A percentile compares a stretch with the other conserved stretches of the same genome.
These are phyloP conservation scores for Metarhizium album DNA, from an alignment of 2,329 filamentous ascomycete genomes.

Conservation along the genomic window DNA sequence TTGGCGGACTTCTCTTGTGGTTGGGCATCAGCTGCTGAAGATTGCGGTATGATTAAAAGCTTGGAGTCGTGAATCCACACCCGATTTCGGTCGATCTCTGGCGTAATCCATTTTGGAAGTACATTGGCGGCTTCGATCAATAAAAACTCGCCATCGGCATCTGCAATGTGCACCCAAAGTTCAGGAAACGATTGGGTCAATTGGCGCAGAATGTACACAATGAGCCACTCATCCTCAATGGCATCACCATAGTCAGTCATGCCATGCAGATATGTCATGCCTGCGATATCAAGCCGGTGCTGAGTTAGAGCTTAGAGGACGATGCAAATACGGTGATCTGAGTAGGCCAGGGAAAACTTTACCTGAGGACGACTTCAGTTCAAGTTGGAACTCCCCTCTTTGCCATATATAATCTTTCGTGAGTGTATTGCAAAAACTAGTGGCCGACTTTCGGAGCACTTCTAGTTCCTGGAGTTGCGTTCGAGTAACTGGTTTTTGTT, in stretches of 20 bases:
- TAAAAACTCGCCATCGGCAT: constrained; percentile 90
- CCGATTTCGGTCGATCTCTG: constrained; percentile 77
- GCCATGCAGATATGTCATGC: constrained; percentile 56
- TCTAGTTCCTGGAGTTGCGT: constrained; percentile 58
- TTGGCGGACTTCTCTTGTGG: constrained; percentile 9
- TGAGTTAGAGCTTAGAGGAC: background rate
- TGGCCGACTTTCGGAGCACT: constrained; percentile 57
- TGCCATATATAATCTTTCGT: constrained; percentile 95
- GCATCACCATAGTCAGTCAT: constrained; percentile 85
- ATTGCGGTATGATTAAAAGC: constrained; percentile 57
- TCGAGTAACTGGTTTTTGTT: constrained; percentile 40
- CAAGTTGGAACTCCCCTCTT: constrained; percentile 66
- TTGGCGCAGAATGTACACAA: constrained; percentile 80
- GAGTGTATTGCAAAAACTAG: constrained; percentile 49
- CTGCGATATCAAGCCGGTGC: background rate
- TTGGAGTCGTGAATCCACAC: constrained; percentile 79
- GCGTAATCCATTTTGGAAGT: constrained; percentile 81
- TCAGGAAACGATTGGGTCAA: constrained; percentile 61
- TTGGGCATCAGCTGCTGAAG: constrained; percentile 22
- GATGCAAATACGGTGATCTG: background rate
- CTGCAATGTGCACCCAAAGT: constrained; percentile 73
- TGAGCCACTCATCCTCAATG: constrained; percentile 93
- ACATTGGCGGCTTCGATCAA: constrained; percentile 86
- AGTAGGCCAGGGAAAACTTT: constrained; percentile 12
- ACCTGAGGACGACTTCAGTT: constrained; percentile 50